Percentiles rank a stretch among this genome's conserved stretches.
Evolutionary conservation across 139 green algal genomes (phyloP).

Genomic region (Diplosphaera chodatii): DNA sequence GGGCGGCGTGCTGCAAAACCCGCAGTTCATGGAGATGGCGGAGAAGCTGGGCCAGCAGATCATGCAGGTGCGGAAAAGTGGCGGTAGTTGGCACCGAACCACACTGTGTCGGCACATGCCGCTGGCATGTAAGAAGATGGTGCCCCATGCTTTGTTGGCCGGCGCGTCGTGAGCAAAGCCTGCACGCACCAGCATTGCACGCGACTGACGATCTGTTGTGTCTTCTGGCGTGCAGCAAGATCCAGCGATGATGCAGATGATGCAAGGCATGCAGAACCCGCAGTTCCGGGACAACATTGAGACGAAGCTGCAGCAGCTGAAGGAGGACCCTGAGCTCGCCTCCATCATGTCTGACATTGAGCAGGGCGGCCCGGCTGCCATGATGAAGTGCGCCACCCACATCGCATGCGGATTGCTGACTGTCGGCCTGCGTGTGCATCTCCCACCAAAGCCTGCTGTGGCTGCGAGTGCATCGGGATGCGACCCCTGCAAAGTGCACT

Average conservation of each 20-base stretch:
- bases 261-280: slow-evolving; percentile 64
- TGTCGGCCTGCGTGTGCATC: too few relatives aligned
- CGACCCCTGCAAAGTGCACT: too few relatives aligned
- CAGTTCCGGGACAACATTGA: slow-evolving; percentile 60
- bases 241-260: slow-evolving; percentile 63
- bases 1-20: slow-evolving; percentile 70
- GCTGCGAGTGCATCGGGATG: too few relatives aligned
- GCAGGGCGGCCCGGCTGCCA: slow-evolving; percentile 79
- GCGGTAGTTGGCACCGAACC: too few relatives aligned
- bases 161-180: too few relatives aligned
- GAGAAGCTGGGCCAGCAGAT: slow-evolving; percentile 79
- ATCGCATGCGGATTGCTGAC: too few relatives aligned
- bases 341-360: slow-evolving; percentile 93
- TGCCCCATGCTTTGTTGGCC: too few relatives aligned
- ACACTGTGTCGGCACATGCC: too few relatives aligned
- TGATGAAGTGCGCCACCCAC: slow-evolving; percentile 99
- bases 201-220: too few relatives aligned
- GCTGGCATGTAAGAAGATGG: too few relatives aligned
- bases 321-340: slow-evolving; percentile 88
- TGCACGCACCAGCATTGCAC: too few relatives aligned
- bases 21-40: slow-evolving; percentile 76
- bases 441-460: too few relatives aligned
- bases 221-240: slow-evolving; percentile 48
- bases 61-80: slow-evolving; percentile 62
- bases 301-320: slow-evolving; percentile 61